Evolutionary conservation across 2,329 filamentous ascomycete species (phyloP).

Genomic region (Talaromyces sp.): DNA sequence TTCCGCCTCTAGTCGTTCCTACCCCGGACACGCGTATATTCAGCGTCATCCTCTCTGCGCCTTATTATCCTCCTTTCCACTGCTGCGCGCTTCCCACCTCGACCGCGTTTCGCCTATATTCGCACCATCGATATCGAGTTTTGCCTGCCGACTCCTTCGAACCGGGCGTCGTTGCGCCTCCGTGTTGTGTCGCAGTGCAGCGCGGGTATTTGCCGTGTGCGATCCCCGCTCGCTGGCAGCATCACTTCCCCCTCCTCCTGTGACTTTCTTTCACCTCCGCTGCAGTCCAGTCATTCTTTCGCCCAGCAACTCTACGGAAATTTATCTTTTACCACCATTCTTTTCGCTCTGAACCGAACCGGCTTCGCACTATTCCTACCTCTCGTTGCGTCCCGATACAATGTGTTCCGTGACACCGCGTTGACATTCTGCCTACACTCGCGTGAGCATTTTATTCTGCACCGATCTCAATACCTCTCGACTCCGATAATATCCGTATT

Average conservation of each 20-base stretch:
- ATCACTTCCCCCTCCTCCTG: background rate
- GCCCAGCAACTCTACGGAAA: background rate
- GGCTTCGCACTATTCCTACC: background rate
- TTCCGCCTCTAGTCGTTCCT: background rate
- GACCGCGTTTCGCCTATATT: background rate
- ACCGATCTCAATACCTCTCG: background rate
- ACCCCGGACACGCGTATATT: background rate
- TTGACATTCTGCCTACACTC: conserved; percentile 5
- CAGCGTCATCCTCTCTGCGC: background rate
- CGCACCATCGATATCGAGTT: background rate
- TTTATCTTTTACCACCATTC: background rate
- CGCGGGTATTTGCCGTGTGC: background rate
- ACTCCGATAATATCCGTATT: background rate
- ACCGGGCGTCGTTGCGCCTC: background rate
- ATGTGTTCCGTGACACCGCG: conserved; percentile 2
- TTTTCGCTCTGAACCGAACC: background rate
- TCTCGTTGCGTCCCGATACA: background rate
- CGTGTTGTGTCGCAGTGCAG: background rate
- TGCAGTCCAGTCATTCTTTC: background rate
- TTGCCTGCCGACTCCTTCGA: background rate
- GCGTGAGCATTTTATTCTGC: conserved; percentile 5
- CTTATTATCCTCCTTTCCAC: background rate
- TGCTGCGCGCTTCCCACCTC: background rate
- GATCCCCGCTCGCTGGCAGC: background rate
- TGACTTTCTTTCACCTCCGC: background rate